Conservation (phyloP, 305 asterid species). For the Solanum chacoense region DNA sequence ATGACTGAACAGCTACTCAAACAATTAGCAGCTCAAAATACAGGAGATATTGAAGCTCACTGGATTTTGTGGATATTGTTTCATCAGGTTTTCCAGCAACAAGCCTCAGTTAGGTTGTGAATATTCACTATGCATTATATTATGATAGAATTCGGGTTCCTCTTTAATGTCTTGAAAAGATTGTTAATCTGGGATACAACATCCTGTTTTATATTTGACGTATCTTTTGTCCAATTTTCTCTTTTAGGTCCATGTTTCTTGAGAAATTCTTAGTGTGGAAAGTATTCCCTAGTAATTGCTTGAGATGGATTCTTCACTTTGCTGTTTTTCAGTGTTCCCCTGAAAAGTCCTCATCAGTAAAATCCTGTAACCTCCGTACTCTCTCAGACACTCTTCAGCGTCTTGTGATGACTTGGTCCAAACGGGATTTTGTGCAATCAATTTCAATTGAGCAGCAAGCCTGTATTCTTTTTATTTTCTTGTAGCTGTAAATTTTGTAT, state of each 20-base stretch:
- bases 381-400: slow-evolving; percentile 64
- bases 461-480: slow-evolving; percentile 64
- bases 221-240: slow-evolving; percentile 1
- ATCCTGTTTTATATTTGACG: background rate
- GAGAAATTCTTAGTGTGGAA: slow-evolving; percentile 92
- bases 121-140: background rate
- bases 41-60: slow-evolving; percentile 63
- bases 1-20: slow-evolving; percentile 77
- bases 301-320: slow-evolving; percentile 91
- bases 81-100: slow-evolving; percentile 38
- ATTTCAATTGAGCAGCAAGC: slow-evolving; percentile 82
- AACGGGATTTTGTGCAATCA: slow-evolving; percentile 80
- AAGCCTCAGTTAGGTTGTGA: slow-evolving; percentile 50
- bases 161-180: background rate
- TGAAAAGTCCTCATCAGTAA: slow-evolving; percentile 19
- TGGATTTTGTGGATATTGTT: slow-evolving; percentile 84
- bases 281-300: slow-evolving; percentile 75
- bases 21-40: slow-evolving; percentile 53
- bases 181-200: background rate
- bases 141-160: slow-evolving; percentile 1
- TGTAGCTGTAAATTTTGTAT: background rate
- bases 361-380: slow-evolving; percentile 32
- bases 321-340: slow-evolving; percentile 82
- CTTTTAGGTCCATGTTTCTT: slow-evolving; percentile 65
- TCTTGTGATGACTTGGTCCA: slow-evolving; percentile 74